These are phyloP conservation scores for Nakazawaea siamensis DNA, from an alignment of 805 yeast species.

Conservation along the genomic window DNA sequence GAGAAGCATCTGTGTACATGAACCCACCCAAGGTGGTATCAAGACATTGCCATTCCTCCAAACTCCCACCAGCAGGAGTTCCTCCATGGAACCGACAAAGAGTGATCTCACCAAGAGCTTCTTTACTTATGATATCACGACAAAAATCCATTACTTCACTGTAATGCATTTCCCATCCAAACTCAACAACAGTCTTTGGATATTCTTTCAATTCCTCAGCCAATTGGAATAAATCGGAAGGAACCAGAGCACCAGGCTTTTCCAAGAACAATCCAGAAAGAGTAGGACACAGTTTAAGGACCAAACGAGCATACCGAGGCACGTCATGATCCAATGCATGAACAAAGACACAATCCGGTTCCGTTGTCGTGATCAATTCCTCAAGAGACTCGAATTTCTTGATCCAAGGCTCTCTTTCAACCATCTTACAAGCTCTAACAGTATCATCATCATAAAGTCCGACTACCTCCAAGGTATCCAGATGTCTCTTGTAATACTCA, in stretches of 20 bases:
- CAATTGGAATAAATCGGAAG: constrained; percentile 1
- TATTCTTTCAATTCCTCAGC: background rate
- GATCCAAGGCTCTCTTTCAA: background rate
- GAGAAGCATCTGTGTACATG: constrained; percentile 7
- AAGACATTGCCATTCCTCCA: constrained; percentile 9
- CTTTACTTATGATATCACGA: background rate
- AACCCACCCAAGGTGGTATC: constrained; percentile 7
- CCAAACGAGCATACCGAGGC: constrained; percentile 3
- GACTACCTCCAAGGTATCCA: background rate
- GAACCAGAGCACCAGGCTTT: constrained; percentile 6
- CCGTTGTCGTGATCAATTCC: background rate
- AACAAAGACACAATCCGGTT: constrained; percentile 2
- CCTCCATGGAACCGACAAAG: constrained; percentile 9
- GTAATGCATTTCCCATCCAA: constrained; percentile 10
- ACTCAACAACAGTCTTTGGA: constrained; percentile 7
- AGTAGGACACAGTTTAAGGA: background rate
- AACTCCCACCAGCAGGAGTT: constrained; percentile 7
- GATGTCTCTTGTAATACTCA: constrained; percentile 2
- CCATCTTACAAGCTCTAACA: constrained; percentile 1
- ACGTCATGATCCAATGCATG: constrained; percentile 8
- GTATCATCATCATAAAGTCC: constrained; percentile 6
- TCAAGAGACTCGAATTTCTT: background rate
- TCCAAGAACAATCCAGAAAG: constrained; percentile 7
- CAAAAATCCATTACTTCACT: constrained; percentile 6
- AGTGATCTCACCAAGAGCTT: constrained; percentile 5